These are phyloP conservation scores for Pezicula carpinea DNA, from an alignment of 2,329 filamentous ascomycete species.

Conservation along the genomic window DNA sequence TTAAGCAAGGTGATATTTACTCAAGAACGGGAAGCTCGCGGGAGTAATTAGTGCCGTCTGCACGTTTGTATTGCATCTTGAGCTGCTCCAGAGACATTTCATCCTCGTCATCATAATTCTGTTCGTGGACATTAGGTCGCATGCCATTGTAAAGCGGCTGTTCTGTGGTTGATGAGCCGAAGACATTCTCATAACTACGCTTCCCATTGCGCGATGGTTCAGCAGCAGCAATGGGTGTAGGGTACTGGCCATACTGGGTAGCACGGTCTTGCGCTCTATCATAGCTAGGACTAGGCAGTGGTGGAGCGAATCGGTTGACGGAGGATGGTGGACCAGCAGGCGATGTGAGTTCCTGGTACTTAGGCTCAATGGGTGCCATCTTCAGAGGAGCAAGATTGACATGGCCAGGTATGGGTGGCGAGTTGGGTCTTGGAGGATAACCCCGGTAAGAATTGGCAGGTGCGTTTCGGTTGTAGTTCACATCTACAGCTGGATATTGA, in stretches of 20 bases:
- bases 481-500: conserved; percentile 13
- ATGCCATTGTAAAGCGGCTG: conserved; percentile 38
- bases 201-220: conserved; percentile 19
- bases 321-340: conserved; percentile 18
- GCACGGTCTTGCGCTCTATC: conserved; percentile 13
- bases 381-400: conserved; percentile 14
- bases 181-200: conserved; percentile 21
- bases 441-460: conserved; percentile 7
- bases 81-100: conserved; percentile 7
- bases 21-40: conserved; percentile 29
- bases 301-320: conserved; percentile 11
- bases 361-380: conserved; percentile 9
- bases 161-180: conserved; percentile 20
- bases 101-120: conserved; percentile 17
- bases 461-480: conserved; percentile 8
- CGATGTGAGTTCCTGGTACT: conserved; percentile 17
- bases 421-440: conserved; percentile 6
- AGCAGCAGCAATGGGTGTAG: conserved; percentile 8
- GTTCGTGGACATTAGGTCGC: conserved; percentile 27
- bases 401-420: conserved; percentile 8
- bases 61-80: conserved; percentile 26
- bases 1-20: conserved; percentile 9
- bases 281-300: conserved; percentile 12
- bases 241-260: conserved; percentile 15
- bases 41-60: conserved; percentile 31